Evolutionary conservation across 2,329 filamentous ascomycete species (phyloP), one percentile per base, ranked within the genome.

Genomic region (Alternaria metachromatica): DNA sequence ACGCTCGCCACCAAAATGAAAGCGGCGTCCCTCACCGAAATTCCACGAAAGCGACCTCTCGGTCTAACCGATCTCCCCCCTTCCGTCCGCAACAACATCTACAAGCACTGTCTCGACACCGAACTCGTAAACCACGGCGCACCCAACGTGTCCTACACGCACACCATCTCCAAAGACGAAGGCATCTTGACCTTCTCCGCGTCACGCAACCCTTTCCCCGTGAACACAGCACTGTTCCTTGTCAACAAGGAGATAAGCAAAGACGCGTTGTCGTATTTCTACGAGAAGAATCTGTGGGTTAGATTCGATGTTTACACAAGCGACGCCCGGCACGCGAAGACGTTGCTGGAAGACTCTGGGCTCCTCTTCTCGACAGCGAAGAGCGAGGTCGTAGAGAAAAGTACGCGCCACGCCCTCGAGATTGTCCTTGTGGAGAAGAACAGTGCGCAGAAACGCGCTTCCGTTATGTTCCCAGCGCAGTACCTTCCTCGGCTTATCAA

Each of bases 401-500:
- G 61, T 2, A 69, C 48, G 7, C 60, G 57, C 7, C 75, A 78
- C 28, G 76, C 74, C 0, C 63, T 79, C 21, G 75, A 78, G 3
- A 21, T 79, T 4, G 69, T 67, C 1, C 60, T 79, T 6, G 65
- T 74, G 1, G 76, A 78, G 44, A 75, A 77, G 59, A 66, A 69
- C 28, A 76, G 72, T 46, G 63, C 54, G 6, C 66, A 73, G 60
- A 77, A 71, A 44, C 65, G 76, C 21, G 72, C 74, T 2, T 53
- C 26, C 0, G 72, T 78, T 11, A 69, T 79, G 59, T 79, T 79
- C 26, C 77, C 77, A 0, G 76, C 76, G 1, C 76, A 78, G 26
- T 79, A 79, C 37, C 65, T 79, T 0, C 77, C 77, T 1, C 71
- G 77, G 0, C 58, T 79, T n/a, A 72, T 79, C 48, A 76, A 77